phyloP scores from a whole-genome alignment of 2,329 filamentous ascomycete genomes.

The Didymella pinodella region DNA sequence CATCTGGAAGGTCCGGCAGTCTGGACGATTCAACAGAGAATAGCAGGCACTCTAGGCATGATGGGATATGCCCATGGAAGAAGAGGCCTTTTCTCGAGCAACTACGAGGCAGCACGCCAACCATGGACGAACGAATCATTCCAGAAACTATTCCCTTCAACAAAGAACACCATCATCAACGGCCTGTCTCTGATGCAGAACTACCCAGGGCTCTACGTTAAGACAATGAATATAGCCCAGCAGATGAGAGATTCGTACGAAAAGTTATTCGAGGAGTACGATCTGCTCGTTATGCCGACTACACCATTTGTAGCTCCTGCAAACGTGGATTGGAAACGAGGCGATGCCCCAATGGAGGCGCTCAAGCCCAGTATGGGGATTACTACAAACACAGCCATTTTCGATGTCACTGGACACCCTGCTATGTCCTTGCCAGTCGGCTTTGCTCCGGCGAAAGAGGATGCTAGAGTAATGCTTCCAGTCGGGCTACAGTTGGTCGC shows the following conservation, averaged over 20 bases:
- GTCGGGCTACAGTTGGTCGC: conserved; percentile 53
- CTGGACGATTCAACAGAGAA: conserved; percentile 46
- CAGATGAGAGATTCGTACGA: conserved; percentile 52
- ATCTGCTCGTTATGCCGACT: conserved; percentile 55
- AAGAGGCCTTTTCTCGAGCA: conserved; percentile 53
- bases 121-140: conserved; percentile 39
- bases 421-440: conserved; percentile 52
- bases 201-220: conserved; percentile 52
- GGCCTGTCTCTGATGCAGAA: conserved; percentile 51
- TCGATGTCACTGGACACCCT: conserved; percentile 44
- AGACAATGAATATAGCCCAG: conserved; percentile 53
- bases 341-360: conserved; percentile 39
- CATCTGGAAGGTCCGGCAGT: conserved; percentile 52
- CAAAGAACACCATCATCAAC: conserved; percentile 59
- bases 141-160: conserved; percentile 57
- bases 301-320: conserved; percentile 37
- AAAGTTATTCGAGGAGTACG: conserved; percentile 47
- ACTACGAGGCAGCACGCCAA: conserved; percentile 11
- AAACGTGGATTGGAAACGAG: conserved; percentile 36
- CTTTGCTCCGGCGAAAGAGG: conserved; percentile 33
- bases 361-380: conserved; percentile 42
- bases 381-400: conserved; percentile 41
- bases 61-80: conserved; percentile 52
- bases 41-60: conserved; percentile 15
- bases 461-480: conserved; percentile 41